These are phyloP conservation scores for Coemansia reversa DNA, from an alignment of 192 early-diverging fungal species.

Conservation along the genomic window DNA sequence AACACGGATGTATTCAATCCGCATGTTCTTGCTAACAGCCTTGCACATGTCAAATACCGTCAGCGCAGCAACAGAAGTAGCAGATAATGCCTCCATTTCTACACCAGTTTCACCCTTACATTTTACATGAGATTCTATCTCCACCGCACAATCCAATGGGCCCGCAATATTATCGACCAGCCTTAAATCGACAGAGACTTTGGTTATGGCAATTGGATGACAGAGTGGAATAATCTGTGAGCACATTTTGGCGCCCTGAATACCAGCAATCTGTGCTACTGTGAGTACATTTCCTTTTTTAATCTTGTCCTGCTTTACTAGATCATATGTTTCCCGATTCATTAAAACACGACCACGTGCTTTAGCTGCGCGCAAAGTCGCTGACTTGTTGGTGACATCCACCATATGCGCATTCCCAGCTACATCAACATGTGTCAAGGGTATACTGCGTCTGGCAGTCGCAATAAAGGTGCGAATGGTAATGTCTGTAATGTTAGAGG, in stretches of 20 bases:
- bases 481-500: neutral
- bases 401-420: slow-evolving; percentile 87
- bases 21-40: slow-evolving; percentile 80
- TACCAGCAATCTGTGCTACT: slow-evolving; percentile 86
- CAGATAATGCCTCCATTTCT: slow-evolving; percentile 84
- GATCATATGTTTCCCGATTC: slow-evolving; percentile 60
- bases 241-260: slow-evolving; percentile 87
- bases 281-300: slow-evolving; percentile 90
- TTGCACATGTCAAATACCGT: slow-evolving; percentile 98
- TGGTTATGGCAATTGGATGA: slow-evolving; percentile 73
- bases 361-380: slow-evolving; percentile 69
- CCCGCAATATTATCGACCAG: slow-evolving; percentile 33
- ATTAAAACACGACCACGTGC: slow-evolving; percentile 75
- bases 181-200: slow-evolving; percentile 67
- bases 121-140: slow-evolving; percentile 67
- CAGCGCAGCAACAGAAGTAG: slow-evolving; percentile 74
- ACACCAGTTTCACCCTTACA: slow-evolving; percentile 87
- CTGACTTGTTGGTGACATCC: slow-evolving; percentile 70
- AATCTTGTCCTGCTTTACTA: slow-evolving; percentile 63
- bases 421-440: slow-evolving; percentile 75
- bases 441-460: neutral
- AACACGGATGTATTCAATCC: slow-evolving; percentile 71
- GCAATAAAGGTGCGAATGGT: neutral
- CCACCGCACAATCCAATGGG: slow-evolving; percentile 52
- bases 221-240: slow-evolving; percentile 82